Evolutionary conservation across 2,329 filamentous ascomycete genomes (phyloP).

Genomic region (Aureobasidium melanogenum): DNA sequence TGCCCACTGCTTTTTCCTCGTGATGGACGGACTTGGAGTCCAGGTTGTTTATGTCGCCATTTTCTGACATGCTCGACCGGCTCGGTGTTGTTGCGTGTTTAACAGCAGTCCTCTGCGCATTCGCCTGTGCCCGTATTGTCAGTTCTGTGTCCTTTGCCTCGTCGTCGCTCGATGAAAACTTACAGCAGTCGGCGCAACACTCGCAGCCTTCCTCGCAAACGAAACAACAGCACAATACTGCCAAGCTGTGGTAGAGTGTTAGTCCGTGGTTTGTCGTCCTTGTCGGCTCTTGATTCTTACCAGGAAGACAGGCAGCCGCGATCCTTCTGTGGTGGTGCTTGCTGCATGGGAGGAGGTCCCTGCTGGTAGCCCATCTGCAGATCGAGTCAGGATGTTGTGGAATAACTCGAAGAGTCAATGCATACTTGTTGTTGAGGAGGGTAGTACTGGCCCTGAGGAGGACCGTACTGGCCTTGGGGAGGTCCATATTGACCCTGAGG

Average conservation of each 20-base stretch:
- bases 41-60: neutral
- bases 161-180: neutral
- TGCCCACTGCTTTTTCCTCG: neutral
- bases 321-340: conserved; percentile 35
- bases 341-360: conserved; percentile 34
- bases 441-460: conserved; percentile 25
- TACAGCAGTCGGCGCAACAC: conserved; percentile 53
- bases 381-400: neutral
- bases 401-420: neutral
- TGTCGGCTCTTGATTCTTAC: neutral
- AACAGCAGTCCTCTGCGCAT: conserved; percentile 34
- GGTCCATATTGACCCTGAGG: conserved; percentile 23
- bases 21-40: neutral
- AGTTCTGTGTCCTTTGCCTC: neutral
- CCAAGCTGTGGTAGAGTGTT: conserved; percentile 26
- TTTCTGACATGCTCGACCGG: neutral
- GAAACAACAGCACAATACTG: conserved; percentile 54
- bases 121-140: conserved; percentile 23
- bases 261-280: neutral
- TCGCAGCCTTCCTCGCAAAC: conserved; percentile 56
- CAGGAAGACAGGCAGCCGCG: conserved; percentile 45
- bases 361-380: conserved; percentile 34
- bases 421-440: conserved; percentile 22
- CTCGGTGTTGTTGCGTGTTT: neutral
- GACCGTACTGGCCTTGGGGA: conserved; percentile 22